Evolutionary conservation across 192 early-diverging fungal genomes (phyloP).

Genomic region (Coemansia sp.): DNA sequence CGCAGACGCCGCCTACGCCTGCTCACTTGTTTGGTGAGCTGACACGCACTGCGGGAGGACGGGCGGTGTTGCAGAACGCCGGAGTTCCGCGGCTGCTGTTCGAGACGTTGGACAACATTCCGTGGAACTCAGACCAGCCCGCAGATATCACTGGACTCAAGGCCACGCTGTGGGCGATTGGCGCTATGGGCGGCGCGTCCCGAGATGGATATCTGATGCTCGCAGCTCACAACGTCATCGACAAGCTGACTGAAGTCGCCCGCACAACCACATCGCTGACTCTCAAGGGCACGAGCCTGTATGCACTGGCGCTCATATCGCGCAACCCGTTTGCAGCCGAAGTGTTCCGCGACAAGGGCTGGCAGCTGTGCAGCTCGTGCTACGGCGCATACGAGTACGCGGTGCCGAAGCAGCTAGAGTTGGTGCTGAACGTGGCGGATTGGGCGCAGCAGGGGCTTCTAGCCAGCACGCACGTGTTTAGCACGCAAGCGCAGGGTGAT

Average conservation of each 20-base stretch:
- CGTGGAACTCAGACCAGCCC: constrained; percentile 37
- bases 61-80: constrained; percentile 18
- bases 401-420: constrained; percentile 39
- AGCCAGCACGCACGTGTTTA: constrained; percentile 39
- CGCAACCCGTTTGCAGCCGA: constrained; percentile 50
- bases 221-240: constrained; percentile 33
- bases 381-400: constrained; percentile 52
- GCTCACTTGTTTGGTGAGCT: constrained; percentile 55
- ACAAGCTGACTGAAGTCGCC: constrained; percentile 31
- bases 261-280: constrained; percentile 31
- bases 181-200: constrained; percentile 45
- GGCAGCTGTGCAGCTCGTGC: constrained; percentile 49
- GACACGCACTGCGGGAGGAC: constrained; percentile 27
- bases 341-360: constrained; percentile 42
- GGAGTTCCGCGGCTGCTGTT: constrained; percentile 49
- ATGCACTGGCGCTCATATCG: constrained; percentile 48
- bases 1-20: constrained; percentile 49
- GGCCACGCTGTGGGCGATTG: constrained; percentile 56
- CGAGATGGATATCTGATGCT: constrained; percentile 46
- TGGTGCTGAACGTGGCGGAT: constrained; percentile 31
- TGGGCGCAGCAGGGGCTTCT: constrained; percentile 41
- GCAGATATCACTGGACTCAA: constrained; percentile 43
- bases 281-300: constrained; percentile 48
- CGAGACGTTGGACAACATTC: constrained; percentile 53
- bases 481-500: constrained; percentile 9